Conservation (phyloP, 495 filamentous ascomycete genomes). For the Neurospora sp. region DNA sequence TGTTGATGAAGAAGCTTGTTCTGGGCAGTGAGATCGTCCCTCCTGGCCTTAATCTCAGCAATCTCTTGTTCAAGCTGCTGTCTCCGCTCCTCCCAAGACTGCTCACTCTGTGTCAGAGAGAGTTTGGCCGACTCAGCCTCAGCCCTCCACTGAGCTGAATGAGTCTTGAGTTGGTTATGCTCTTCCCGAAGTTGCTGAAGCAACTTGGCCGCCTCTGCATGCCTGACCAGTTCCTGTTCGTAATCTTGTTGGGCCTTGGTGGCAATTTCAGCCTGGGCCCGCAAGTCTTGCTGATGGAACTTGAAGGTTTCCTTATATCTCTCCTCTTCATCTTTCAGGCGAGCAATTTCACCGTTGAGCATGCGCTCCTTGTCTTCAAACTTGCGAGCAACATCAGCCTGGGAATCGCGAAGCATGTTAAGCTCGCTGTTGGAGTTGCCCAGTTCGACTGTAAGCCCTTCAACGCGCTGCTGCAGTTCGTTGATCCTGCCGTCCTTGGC, state of each 20-base stretch:
- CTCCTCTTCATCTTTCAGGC: constrained; percentile 78
- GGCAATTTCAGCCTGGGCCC: constrained; percentile 87
- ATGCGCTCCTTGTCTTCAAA: constrained; percentile 70
- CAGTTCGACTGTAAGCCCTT: constrained; percentile 74
- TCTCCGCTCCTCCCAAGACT: constrained; percentile 74
- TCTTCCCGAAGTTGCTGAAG: constrained; percentile 70
- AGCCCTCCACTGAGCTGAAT: constrained; percentile 57
- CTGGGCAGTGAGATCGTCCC: constrained; percentile 72
- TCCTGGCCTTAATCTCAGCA: constrained; percentile 60
- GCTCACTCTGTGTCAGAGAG: constrained; percentile 67
- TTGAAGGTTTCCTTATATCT: constrained; percentile 63
- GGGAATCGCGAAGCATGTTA: constrained; percentile 61
- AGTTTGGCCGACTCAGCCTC: constrained; percentile 74
- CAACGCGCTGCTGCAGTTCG: constrained; percentile 69
- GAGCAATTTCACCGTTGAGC: constrained; percentile 64
- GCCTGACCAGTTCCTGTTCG: constrained; percentile 84
- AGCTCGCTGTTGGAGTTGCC: constrained; percentile 70
- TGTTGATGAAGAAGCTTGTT: constrained; percentile 84
- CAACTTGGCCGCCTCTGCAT: constrained; percentile 81
- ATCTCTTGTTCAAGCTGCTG: constrained; percentile 77
- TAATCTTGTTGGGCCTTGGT: constrained; percentile 90
- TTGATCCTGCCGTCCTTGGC: constrained; percentile 67
- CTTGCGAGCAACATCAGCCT: constrained; percentile 60
- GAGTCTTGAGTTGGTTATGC: constrained; percentile 67
- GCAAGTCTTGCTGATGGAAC: constrained; percentile 80